These are phyloP conservation scores for Pleurotus cornucopiae DNA, from an alignment of 768 basidiomycete genomes.

Conservation along the genomic window DNA sequence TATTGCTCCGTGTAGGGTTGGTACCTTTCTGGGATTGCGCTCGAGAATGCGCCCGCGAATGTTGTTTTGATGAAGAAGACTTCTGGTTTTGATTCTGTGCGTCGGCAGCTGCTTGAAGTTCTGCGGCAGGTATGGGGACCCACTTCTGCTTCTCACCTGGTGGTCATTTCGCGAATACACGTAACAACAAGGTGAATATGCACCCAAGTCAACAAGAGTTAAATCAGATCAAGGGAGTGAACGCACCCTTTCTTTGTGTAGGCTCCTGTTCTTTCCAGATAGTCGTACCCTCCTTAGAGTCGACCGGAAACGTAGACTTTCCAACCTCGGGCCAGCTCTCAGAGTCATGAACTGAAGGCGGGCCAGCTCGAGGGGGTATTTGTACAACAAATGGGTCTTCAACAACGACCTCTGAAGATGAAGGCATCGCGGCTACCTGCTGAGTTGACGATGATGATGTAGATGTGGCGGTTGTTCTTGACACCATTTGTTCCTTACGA, in stretches of 20 bases:
- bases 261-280: slow-evolving; percentile 3
- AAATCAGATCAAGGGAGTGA: not conserved
- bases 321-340: slow-evolving; percentile 45
- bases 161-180: not conserved
- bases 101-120: slow-evolving; percentile 52
- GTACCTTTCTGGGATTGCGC: slow-evolving; percentile 14
- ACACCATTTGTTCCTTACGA: slow-evolving; percentile 23
- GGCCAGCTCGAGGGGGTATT: slow-evolving; percentile 9
- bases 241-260: slow-evolving; percentile 24
- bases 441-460: not conserved
- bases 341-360: slow-evolving; percentile 26
- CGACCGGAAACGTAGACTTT: slow-evolving; percentile 19
- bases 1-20: not conserved
- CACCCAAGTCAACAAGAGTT: not conserved
- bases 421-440: not conserved
- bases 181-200: not conserved
- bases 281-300: slow-evolving; percentile 10
- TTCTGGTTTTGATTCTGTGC: slow-evolving; percentile 18
- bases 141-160: slow-evolving; percentile 57
- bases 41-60: slow-evolving; percentile 19
- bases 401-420: not conserved
- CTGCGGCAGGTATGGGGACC: slow-evolving; percentile 53
- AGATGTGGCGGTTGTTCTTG: not conserved
- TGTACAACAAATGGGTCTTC: slow-evolving; percentile 11
- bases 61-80: not conserved